These are phyloP conservation scores for Silene vulgaris DNA, from an alignment of 179 eudicot genomes.

Conservation along the genomic window DNA sequence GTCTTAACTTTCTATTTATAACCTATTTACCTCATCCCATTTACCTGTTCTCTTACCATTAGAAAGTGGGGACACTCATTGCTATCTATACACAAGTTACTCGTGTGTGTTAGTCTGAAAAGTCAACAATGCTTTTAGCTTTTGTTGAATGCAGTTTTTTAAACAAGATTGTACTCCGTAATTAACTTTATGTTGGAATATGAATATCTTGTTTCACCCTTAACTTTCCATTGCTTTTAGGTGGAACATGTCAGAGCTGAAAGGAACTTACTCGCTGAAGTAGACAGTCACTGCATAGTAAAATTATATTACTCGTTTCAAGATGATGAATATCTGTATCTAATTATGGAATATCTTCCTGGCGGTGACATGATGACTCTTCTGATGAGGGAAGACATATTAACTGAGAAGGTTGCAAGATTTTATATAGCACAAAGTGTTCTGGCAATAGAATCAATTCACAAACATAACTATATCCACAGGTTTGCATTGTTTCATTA, in stretches of 20 bases:
- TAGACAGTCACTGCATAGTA: conserved; percentile 60
- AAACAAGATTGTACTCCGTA: too few relatives aligned
- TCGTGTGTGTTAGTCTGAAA: background rate
- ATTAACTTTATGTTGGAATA: background rate
- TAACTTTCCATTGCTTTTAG: conserved; percentile 23
- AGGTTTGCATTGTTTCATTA: conserved; percentile 33
- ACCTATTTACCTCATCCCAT: background rate
- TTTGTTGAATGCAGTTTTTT: background rate
- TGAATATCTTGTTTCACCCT: background rate
- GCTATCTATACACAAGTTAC: background rate
- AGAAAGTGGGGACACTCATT: background rate
- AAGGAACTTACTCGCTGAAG: conserved; percentile 79
- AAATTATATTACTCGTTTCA: conserved; percentile 65
- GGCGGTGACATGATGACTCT: conserved; percentile 85
- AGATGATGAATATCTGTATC: conserved; percentile 64
- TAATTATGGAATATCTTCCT: conserved; percentile 74
- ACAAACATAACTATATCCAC: conserved; percentile 70
- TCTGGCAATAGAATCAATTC: conserved; percentile 72
- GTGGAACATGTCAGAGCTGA: conserved; percentile 81
- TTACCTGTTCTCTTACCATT: background rate
- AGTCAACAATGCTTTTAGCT: background rate
- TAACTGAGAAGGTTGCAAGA: conserved; percentile 65
- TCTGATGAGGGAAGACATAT: conserved; percentile 65
- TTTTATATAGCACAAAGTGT: conserved; percentile 74
- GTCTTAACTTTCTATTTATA: background rate